Evolutionary conservation across 306 rosid genomes (phyloP), one percentile per base, ranked within the genome.

Genomic region (Sindora glabra): DNA sequence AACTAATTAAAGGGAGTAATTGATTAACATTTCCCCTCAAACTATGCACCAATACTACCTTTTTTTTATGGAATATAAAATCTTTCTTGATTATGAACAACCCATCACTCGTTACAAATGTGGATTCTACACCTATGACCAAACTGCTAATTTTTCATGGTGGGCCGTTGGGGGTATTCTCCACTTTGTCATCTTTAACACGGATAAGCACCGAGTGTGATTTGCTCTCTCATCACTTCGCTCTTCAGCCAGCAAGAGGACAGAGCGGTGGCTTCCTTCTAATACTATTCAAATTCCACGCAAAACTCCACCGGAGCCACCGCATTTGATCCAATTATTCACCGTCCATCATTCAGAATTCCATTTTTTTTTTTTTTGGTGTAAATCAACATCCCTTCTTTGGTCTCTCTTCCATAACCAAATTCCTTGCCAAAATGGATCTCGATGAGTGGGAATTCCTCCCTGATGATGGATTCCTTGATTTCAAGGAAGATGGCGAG

Each of bases 371-470:
- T 12, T 44, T 3, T 9, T 6, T n/a, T 12, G 7, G 10, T 33
- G 10, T 33, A 33, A n/a, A n/a, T n/a, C n/a, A n/a, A n/a, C n/a
- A n/a, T n/a, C 8, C 22, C 36, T 11, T 11, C 34, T 6, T 29
- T 53, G 34, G 18, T 58, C 52, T 10, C 45, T 21, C 56, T n/a
- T 19, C 14, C 10, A 13, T 26, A 25, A 16, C 17, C 59, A 49
- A 8, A 48, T 22, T 5, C 29, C 2, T 16, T 5, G 21, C 25
- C 27, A 10, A 39, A 8, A 65, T 77, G 86, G 83, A 81, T 65
- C 65, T 81, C 29, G 80, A 81, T 29, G 86, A 70, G 67, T 81
- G 86, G 86, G 86, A 81, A 10, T 65, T 65, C 63, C 77, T 81
- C 32, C 71, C 77, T n/a, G 83, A 77, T 40, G 80, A 66, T 62